Percentiles rank a stretch among this genome's conserved stretches.
These are phyloP conservation scores for Calophaca sinica DNA, from an alignment of 306 rosid genomes.

Conservation along the genomic window DNA sequence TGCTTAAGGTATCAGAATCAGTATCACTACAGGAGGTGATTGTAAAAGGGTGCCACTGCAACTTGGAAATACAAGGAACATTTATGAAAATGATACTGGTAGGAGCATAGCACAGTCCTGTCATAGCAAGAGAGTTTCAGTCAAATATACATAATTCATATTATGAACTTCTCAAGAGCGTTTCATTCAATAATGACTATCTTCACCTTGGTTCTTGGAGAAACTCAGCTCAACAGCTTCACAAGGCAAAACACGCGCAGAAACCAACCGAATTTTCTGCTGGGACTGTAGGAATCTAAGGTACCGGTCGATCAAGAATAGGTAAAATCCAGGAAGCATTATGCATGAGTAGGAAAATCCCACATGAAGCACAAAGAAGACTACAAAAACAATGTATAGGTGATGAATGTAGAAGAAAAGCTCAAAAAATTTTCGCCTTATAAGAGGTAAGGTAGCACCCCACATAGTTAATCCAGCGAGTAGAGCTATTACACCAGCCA, in stretches of 20 bases:
- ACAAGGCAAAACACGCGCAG: constrained; percentile 66
- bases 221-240: constrained; percentile 66
- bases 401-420: constrained; percentile 65
- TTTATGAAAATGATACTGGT: constrained; percentile 63
- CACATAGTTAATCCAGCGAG: constrained; percentile 63
- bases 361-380: constrained; percentile 66
- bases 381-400: constrained; percentile 61
- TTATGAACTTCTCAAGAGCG: not conserved
- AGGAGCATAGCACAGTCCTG: constrained; percentile 53
- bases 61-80: constrained; percentile 68
- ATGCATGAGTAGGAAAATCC: constrained; percentile 61
- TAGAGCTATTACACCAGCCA: constrained; percentile 67
- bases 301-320: constrained; percentile 65
- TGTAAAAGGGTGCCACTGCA: constrained; percentile 75
- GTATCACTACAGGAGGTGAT: constrained; percentile 51
- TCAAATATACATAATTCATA: not conserved
- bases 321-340: constrained; percentile 67
- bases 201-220: constrained; percentile 61
- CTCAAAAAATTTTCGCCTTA: constrained; percentile 64
- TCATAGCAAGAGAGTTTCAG: not conserved
- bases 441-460: constrained; percentile 53
- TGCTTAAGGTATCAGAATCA: constrained; percentile 59
- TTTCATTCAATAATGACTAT: not conserved
- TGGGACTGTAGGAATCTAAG: constrained; percentile 69
- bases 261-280: constrained; percentile 43